A percentile compares a stretch with the other conserved stretches of the same genome.
phyloP scores from a whole-genome alignment of 2,329 filamentous ascomycete genomes.

The Fusarium burgessii region DNA sequence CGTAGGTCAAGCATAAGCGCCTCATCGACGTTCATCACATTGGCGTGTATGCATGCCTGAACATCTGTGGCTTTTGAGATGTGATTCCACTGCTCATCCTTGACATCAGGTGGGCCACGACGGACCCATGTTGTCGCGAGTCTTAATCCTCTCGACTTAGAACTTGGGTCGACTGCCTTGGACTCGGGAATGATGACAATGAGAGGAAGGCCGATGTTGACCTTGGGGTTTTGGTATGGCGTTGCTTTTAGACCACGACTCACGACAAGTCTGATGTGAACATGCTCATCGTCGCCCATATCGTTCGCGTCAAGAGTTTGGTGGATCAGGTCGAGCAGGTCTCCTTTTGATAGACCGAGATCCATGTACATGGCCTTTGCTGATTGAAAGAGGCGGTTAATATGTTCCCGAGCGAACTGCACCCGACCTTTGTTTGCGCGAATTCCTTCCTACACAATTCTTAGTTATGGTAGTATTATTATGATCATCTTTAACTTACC shows the following conservation, averaged over 20 bases:
- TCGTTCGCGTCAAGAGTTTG: slow-evolving; percentile 1
- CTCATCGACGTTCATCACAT: slow-evolving; percentile 9
- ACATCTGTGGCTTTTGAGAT: slow-evolving; percentile 15
- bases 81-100: slow-evolving; percentile 16
- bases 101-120: not conserved
- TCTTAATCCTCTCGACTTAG: not conserved
- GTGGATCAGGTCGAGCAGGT: not conserved
- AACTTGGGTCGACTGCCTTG: slow-evolving; percentile 7
- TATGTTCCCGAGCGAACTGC: not conserved
- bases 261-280: slow-evolving; percentile 7
- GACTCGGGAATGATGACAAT: slow-evolving; percentile 19
- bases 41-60: slow-evolving; percentile 1
- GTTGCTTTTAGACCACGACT: slow-evolving; percentile 1
- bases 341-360: not conserved
- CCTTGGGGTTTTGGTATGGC: not conserved
- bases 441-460: not conserved
- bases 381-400: slow-evolving; percentile 2
- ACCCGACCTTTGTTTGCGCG: slow-evolving; percentile 19
- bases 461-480: accelerated
- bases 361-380: slow-evolving; percentile 18
- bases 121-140: slow-evolving; percentile 3
- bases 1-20: not conserved
- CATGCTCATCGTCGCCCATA: slow-evolving; percentile 1
- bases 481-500: accelerated
- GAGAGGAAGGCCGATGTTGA: slow-evolving; percentile 4